Base-by-base conservation (phyloP, 2,329 filamentous ascomycete genomes). In the Fusarium kyushuense region DNA sequence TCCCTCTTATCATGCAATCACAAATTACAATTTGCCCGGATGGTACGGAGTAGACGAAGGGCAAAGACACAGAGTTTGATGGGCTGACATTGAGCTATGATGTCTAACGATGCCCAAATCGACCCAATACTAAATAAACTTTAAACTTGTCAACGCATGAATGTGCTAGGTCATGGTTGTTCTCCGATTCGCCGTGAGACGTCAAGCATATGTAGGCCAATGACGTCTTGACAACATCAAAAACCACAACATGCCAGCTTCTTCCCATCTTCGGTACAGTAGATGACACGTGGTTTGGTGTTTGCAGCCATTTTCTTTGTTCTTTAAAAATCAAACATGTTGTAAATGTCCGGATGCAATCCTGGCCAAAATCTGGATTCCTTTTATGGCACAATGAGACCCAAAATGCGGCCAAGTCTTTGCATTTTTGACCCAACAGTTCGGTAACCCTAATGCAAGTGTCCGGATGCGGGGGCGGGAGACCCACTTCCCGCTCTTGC, bases 321-420 rank as follows among this genome's bases (percentile, higher is more conserved):
- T 16, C 6, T 12, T n/a, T 29, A 23, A 67, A 67, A 67, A 66
- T 67, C 63, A 67, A 67, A 67, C 57, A 46, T 27, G 48, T 41
- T 58, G 30, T n/a, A 25, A 30, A 14, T 33, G 9, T 17, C 19
- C 10, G 11, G 9, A 8, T 23, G 11, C 35, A 30, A 42, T 41
- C 36, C 47, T 35, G 41, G 40, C 25, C n/a, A n/a, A 30, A 41
- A 54, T n/a, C 27, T 63, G 58, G 55, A 41, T 52, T 46, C 57
- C 30, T 49, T 66, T 62, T 47, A 35, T 45, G 56, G 45, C 52
- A 62, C 36, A 49, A 45, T 29, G 25, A 19, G 64, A 52, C 47
- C 47, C 38, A 38, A 46, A 54, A 47, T 53, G 51, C n/a, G 52
- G 41, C 64, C 53, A 51, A 30, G 52, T 62, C 51, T 66, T 23